Evolutionary conservation across 306 rosid genomes (phyloP).

Genomic region (Fragaria ananassa): DNA sequence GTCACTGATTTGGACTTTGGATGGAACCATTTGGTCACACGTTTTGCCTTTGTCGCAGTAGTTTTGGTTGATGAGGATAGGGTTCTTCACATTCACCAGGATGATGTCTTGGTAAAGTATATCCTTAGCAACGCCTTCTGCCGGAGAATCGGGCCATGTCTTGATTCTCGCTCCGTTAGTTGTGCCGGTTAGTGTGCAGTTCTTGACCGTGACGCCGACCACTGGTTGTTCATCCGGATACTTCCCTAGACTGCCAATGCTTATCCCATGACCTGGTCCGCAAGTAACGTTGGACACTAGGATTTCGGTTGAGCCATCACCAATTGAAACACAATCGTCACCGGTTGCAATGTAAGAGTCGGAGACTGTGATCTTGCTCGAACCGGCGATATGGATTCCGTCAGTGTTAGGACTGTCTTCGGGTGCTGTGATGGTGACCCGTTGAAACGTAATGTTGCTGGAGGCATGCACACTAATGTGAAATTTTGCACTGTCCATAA

Average conservation of each 20-base stretch:
- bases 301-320: conserved; percentile 35
- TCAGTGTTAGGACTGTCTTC: conserved; percentile 37
- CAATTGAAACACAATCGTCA: conserved; percentile 53
- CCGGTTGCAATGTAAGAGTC: conserved; percentile 38
- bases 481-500: conserved; percentile 36
- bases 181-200: conserved; percentile 33
- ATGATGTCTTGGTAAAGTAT: conserved; percentile 33
- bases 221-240: conserved; percentile 30
- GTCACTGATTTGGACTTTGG: conserved; percentile 41
- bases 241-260: conserved; percentile 42
- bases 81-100: conserved; percentile 40
- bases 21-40: conserved; percentile 13
- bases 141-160: conserved; percentile 35
- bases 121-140: conserved; percentile 1
- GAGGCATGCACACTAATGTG: conserved; percentile 36
- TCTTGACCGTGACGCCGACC: conserved; percentile 19
- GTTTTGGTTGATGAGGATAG: conserved; percentile 46
- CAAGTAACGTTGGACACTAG: conserved; percentile 23
- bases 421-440: conserved; percentile 31
- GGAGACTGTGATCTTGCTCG: conserved; percentile 28
- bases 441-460: conserved; percentile 31
- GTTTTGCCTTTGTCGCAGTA: conserved; percentile 37
- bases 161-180: conserved; percentile 46
- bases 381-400: conserved; percentile 50
- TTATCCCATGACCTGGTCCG: conserved; percentile 57